Evolutionary conservation across 2,329 filamentous ascomycete species (phyloP).

Genomic region (Penicillium sp.): DNA sequence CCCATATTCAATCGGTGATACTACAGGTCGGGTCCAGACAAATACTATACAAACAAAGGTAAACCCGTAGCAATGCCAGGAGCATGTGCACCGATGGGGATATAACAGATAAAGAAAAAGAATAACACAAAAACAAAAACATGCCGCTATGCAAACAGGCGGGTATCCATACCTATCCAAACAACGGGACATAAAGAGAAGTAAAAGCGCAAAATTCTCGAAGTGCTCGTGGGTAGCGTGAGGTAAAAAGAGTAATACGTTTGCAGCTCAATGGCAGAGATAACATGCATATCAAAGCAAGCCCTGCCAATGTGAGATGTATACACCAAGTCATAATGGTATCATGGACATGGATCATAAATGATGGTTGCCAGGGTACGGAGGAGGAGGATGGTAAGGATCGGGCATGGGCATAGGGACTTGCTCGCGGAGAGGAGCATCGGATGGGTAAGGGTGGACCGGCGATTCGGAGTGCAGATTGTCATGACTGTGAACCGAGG

Average conservation of each 20-base stretch:
- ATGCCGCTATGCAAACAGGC: constrained; percentile 13
- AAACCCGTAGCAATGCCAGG: not conserved
- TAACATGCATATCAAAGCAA: not conserved
- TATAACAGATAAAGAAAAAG: not conserved
- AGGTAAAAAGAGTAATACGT: constrained; percentile 8
- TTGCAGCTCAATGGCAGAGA: not conserved
- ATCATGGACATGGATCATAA: constrained; percentile 12
- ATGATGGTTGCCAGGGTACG: constrained; percentile 23
- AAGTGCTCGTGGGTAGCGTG: constrained; percentile 24
- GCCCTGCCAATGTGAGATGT: not conserved
- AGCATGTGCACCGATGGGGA: not conserved
- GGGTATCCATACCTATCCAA: constrained; percentile 24
- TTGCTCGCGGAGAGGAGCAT: constrained; percentile 30
- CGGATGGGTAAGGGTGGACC: constrained; percentile 18
- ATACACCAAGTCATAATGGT: constrained; percentile 2
- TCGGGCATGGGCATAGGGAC: constrained; percentile 34
- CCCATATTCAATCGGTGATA: not conserved
- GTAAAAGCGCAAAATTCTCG: not conserved
- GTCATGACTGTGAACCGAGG: constrained; percentile 11
- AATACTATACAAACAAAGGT: constrained; percentile 4
- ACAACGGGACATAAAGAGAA: constrained; percentile 9
- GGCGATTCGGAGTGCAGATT: constrained; percentile 7
- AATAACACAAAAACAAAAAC: constrained; percentile 4
- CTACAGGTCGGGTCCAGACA: not conserved
- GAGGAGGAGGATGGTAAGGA: constrained; percentile 29